Evolutionary conservation across 345 rosid species (phyloP), one percentile per base, ranked within the genome.

Genomic region (Moringa oleifera): DNA sequence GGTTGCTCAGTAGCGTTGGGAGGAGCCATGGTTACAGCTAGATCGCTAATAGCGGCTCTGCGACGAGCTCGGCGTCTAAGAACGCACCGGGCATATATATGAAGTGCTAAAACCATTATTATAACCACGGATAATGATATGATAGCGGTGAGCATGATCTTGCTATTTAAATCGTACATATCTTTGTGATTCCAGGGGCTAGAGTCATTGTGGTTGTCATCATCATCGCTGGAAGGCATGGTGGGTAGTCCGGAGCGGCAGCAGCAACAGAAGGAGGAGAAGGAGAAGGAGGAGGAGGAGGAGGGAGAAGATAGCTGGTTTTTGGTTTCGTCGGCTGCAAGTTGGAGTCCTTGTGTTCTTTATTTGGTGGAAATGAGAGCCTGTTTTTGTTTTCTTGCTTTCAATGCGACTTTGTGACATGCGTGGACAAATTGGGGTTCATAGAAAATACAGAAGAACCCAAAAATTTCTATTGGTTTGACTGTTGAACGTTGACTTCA

Each of bases 131-230:
- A 57, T 33, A 83, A 59, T 0, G 83, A 77, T 19, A 83, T 6
- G 59, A 81, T 53, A 5, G 89, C 79, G 6, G 64, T 23, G 57
- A 81, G 66, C 75, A 80, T 71, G 79, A 87, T 70, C 66, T 60
- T 89, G 72, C 73, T 64, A 66, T 61, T 79, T 10, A 68, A 59
- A 47, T 65, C 66, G 56, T 72, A 74, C 3, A 64, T 11, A 0
- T 17, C n/a, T 18, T 50, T 20, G 53, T n/a, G n/a, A 22, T 51
- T 64, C 66, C 63, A 68, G 4, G 36, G 57, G 18, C 46, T 25
- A 49, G 46, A 63, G 65, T 67, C 68, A 41, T 41, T 16, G 12
- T 41, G 6, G 47, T 4, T 15, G 47, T 4, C 12, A 1, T 41
- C 47, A 16, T 41, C 47, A 15, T n/a, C n/a, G n/a, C n/a, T n/a